Evolutionary conservation across 129 eudicot species (phyloP), one percentile per base, ranked within the genome.

Genomic region (Heracleum sosnowskyi): DNA sequence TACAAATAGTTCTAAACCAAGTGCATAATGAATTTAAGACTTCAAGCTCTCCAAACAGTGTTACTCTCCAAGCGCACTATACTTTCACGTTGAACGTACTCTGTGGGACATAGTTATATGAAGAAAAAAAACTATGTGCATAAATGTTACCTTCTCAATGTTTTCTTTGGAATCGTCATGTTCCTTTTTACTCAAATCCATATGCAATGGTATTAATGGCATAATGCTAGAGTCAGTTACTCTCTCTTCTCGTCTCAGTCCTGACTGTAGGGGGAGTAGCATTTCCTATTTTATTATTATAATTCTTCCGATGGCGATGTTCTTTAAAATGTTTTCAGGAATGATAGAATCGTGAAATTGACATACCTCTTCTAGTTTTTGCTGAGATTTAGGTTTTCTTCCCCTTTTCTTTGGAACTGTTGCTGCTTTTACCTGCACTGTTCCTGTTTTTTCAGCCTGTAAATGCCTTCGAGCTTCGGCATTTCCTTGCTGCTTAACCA

Each of bases 381-480:
- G 79, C 55, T 34, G 34, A 53, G 84, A 79, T n/a, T 70, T 79
- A 37, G 80, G 75, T 60, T 76, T 83, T 72, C 74, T 36, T 22
- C 76, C 86, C 71, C 81, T 85, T 85, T 73, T 87, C 82, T 77
- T 81, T 37, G 78, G 82, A 75, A 51, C 28, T 24, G 41, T 36
- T 36, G 62, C 28, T 42, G 34, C 77, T 15, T 51, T 78, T 68
- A 64, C 35, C 4, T 73, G 79, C 46, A 42, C 53, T 20, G 24
- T 46, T 71, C 69, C 78, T 46, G 13, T 70, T 71, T 69, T 47
- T 28, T 31, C 37, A 31, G 78, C 51, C n/a, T 81, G 75, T 11
- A 18, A 42, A 42, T n/a, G 31, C 3, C n/a, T 24, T 35, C 45
- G 35, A 41, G 41, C 69, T 24, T 68, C 60, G 18, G 34, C 53